phyloP scores from a whole-genome alignment of 345 rosid species.

The Orychophragmus violaceus region DNA sequence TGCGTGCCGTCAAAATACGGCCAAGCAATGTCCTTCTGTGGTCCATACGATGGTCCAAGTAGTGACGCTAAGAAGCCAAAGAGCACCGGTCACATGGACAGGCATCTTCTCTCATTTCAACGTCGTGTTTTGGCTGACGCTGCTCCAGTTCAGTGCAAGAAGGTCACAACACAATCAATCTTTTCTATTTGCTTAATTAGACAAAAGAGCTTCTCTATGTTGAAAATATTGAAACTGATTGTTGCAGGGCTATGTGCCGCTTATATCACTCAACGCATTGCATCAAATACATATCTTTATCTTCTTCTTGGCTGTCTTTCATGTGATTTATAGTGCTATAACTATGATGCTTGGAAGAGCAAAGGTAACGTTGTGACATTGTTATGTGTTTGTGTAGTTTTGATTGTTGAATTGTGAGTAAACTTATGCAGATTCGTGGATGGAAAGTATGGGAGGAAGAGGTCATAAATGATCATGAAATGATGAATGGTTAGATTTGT shows the following conservation, averaged over 20 bases:
- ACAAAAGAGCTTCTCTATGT: neutral
- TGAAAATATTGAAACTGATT: neutral
- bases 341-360: conserved; percentile 89
- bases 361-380: conserved; percentile 42
- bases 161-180: neutral
- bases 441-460: conserved; percentile 90
- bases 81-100: neutral
- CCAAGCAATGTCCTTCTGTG: conserved; percentile 77
- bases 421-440: conserved; percentile 56
- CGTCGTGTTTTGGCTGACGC: conserved; percentile 37
- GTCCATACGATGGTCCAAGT: conserved; percentile 4
- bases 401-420: neutral
- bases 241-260: conserved; percentile 64
- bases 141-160: neutral
- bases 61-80: neutral
- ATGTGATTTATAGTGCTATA: conserved; percentile 64
- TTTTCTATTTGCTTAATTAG: neutral
- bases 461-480: conserved; percentile 30
- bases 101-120: conserved; percentile 20
- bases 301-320: conserved; percentile 92
- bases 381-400: neutral
- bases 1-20: conserved; percentile 53
- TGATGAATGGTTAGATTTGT: conserved; percentile 25
- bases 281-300: conserved; percentile 93
- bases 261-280: conserved; percentile 68